Evolutionary conservation across 768 basidiomycete genomes (phyloP), one percentile per base, ranked within the genome.

Genomic region (Trametes gibbosa): DNA sequence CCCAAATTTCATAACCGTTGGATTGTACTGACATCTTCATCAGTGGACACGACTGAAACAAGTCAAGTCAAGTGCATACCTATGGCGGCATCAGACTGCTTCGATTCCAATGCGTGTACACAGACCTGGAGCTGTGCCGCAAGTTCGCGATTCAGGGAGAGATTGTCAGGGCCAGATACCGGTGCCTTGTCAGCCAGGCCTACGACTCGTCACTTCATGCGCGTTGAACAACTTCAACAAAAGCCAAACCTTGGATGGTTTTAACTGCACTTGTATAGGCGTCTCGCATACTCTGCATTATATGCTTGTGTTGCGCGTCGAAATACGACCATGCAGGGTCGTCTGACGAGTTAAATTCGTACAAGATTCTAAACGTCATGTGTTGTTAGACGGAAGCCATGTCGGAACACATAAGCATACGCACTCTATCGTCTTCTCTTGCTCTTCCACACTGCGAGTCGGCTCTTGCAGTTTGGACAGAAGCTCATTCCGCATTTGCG

Each of bases 291-390:
- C 83, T 83, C 34, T 87, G 83, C 66, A 95, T 75, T 48, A 98
- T 92, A 67, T 92, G 83, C 42, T 84, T 82, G 69, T 98, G 94
- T 63, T 98, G 95, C 56, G 86, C 86, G 65, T 98, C 97, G 65
- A 99, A 91, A 72, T 91, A 99, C 9, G 87, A 85, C 97, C 96
- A 99, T 43, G 94, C 83, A 0, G 95, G 92, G 68, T 99, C 96
- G 58, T 96, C 93, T 12, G 84, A 79, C 1, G 84, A 79, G 66
- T 90, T 91, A 56, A 99, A 74, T 63, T 99, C 96, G 50, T 95
- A 76, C 32, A 98, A 74, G 49, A 98, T 89, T 67, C 96, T 98
- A 64, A 0, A 6, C 37, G 37, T 3, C 13, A 13, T 14, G 13
- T 5, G 37, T 5, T 39, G 37, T 39, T 13, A 39, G 37, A 14